phyloP scores from a whole-genome alignment of 1,284 basidiomycete genomes.

The Irpex sp. region DNA sequence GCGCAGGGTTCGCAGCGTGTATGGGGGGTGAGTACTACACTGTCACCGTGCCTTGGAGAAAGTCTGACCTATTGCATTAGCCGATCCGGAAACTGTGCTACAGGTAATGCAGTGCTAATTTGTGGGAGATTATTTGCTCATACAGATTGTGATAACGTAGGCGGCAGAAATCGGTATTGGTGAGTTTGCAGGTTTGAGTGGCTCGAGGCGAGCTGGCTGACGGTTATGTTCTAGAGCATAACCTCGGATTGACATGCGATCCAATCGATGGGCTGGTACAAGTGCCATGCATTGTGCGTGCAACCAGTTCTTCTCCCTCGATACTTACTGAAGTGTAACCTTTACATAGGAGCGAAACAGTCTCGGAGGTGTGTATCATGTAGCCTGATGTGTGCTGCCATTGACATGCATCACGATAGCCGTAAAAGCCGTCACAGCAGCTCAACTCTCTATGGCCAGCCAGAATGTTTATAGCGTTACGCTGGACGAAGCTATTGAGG shows the following conservation, averaged over 20 bases:
- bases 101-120: constrained; percentile 43
- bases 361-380: constrained; percentile 58
- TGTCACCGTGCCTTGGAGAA: neutral
- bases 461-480: constrained; percentile 85
- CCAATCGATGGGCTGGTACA: constrained; percentile 92
- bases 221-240: constrained; percentile 56
- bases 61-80: constrained; percentile 29
- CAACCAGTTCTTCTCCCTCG: neutral
- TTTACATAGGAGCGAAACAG: constrained; percentile 73
- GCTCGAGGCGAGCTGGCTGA: constrained; percentile 7
- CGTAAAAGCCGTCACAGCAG: constrained; percentile 88
- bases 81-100: constrained; percentile 75
- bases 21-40: constrained; percentile 62
- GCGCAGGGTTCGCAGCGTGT: constrained; percentile 90
- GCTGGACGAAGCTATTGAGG: constrained; percentile 94
- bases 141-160: constrained; percentile 33
- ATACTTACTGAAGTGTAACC: neutral
- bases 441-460: constrained; percentile 90
- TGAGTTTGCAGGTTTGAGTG: constrained; percentile 31
- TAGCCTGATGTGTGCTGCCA: neutral
- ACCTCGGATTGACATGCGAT: constrained; percentile 88
- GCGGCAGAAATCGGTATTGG: constrained; percentile 95
- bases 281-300: constrained; percentile 87
- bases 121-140: neutral
- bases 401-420: constrained; percentile 32